Evolutionary conservation across 208 protist species (phyloP), one percentile per base, ranked within the genome.

Genomic region (Acanthamoeba polyphaga): DNA sequence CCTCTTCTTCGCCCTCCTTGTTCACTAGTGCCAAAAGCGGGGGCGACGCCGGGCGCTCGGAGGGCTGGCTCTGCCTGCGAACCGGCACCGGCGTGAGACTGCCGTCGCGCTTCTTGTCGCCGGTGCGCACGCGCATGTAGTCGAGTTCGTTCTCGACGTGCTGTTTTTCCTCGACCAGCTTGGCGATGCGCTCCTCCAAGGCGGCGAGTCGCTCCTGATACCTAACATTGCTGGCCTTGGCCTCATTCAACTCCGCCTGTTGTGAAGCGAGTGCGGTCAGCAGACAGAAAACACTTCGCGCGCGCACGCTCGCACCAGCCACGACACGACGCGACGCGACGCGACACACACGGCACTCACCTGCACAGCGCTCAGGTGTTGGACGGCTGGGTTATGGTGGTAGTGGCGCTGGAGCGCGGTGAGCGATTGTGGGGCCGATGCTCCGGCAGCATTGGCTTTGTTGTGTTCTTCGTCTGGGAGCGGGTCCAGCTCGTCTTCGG

Each of bases 121-220:
- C 85, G 7, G 27, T 5, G 10, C 85, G 55, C 60, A 92, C 85
- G 38, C 64, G 85, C 22, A 92, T 15, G 38, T 92, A 92, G 55
- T 92, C 43, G 34, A 92, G 85, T 15, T 92, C 85, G 19, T 92
- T 92, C 46, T 92, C 85, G 64, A 53, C 55, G 60, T 76, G 32
- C 29, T 92, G 53, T 24, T 92, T 92, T 38, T 66, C 55, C 32
- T 92, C 85, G 19, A 24, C 9, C 58, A 92, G 46, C 85, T 92
- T 66, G 29, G 13, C 32, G 29, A 92, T 51, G 24, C 13, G n/a
- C 29, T 72, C 55, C 24, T 46, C 38, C 27, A 92, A 19, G 12
- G 12, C 29, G n/a, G 1, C 55, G 19, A 72, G 13, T 15, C 43
- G 29, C 58, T 92, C 55, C 32, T 46, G 38, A 72, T 58, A 72